Percentiles rank a stretch among this genome's conserved stretches.
phyloP scores from a whole-genome alignment of 2,329 filamentous ascomycete species.

The Aspergillus versicolor region DNA sequence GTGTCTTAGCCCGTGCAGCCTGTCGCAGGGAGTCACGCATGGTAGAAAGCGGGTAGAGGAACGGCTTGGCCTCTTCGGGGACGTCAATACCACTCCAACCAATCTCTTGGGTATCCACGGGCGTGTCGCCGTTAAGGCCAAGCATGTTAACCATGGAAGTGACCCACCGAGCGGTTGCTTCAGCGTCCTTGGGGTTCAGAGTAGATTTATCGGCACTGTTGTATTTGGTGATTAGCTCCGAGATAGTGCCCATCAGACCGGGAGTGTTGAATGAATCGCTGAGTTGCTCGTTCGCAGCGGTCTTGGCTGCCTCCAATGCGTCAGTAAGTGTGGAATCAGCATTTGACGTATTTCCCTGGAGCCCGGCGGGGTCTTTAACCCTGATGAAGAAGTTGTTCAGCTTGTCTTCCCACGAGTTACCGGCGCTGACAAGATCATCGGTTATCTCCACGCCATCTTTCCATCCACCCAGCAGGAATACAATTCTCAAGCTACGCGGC shows the following conservation, averaged over 20 bases:
- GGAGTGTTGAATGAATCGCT: conserved; percentile 87
- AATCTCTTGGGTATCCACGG: conserved; percentile 44
- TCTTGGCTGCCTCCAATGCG: conserved; percentile 15
- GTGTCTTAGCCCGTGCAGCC: conserved; percentile 52
- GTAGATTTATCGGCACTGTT: conserved; percentile 57
- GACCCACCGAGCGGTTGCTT: conserved; percentile 70
- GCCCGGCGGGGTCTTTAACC: conserved; percentile 47
- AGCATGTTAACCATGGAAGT: conserved; percentile 83
- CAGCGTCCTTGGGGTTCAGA: conserved; percentile 48
- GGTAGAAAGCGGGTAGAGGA: conserved; percentile 58
- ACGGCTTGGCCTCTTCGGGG: conserved; percentile 58
- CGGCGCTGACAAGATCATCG: conserved; percentile 72
- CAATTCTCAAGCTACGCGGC: conserved; percentile 74
- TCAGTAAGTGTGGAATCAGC: conserved; percentile 11
- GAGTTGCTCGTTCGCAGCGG: conserved; percentile 62
- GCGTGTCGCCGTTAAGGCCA: conserved; percentile 59
- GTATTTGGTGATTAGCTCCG: conserved; percentile 73
- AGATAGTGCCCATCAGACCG: conserved; percentile 73
- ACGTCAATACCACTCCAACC: conserved; percentile 68
- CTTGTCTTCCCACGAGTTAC: conserved; percentile 75
- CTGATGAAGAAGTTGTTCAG: conserved; percentile 70
- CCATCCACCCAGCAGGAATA: conserved; percentile 87
- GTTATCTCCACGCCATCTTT: conserved; percentile 90
- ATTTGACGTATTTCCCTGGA: conserved; percentile 18
- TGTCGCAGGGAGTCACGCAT: conserved; percentile 60